Conservation (phyloP, 2,329 filamentous ascomycete species). For the Escovopsis sp. region DNA sequence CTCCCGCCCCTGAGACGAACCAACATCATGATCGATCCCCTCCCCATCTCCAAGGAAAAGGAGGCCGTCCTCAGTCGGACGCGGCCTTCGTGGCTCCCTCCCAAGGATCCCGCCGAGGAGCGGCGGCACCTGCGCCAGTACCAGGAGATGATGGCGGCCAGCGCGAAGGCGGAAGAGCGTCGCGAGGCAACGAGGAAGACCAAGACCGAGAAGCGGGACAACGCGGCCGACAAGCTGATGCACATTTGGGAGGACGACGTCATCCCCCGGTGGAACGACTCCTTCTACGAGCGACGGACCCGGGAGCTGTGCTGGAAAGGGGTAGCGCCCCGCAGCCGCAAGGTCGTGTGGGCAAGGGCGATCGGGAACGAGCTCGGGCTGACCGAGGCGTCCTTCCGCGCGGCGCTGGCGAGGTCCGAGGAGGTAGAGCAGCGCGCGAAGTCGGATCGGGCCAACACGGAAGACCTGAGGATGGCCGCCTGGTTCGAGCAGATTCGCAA, state of each 20-base stretch:
- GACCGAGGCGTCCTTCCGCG: slow-evolving; percentile 50
- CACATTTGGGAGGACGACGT: slow-evolving; percentile 63
- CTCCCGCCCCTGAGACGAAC: slow-evolving; percentile 54
- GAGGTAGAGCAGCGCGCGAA: slow-evolving; percentile 43
- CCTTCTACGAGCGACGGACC: slow-evolving; percentile 52
- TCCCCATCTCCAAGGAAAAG: slow-evolving; percentile 75
- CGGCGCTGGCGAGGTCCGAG: slow-evolving; percentile 52
- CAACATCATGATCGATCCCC: slow-evolving; percentile 70
- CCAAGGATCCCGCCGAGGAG: slow-evolving; percentile 83
- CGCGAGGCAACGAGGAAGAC: slow-evolving; percentile 36
- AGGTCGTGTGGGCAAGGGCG: slow-evolving; percentile 52
- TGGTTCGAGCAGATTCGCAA: slow-evolving; percentile 50
- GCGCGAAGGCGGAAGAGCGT: slow-evolving; percentile 43
- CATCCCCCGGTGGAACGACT: slow-evolving; percentile 58
- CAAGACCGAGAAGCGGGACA: slow-evolving; percentile 38
- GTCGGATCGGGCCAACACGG: slow-evolving; percentile 32
- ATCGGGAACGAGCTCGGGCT: slow-evolving; percentile 61
- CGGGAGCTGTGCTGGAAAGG: slow-evolving; percentile 74
- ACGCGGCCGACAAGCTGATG: slow-evolving; percentile 36
- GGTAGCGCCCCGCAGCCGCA: slow-evolving; percentile 54
- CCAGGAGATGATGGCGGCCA: slow-evolving; percentile 62
- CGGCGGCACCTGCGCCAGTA: slow-evolving; percentile 75
- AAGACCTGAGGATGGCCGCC: slow-evolving; percentile 38
- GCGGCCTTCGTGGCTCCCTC: slow-evolving; percentile 69
- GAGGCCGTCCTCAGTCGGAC: slow-evolving; percentile 70